Percentiles rank a stretch among this genome's conserved stretches.
Conservation (phyloP, 345 rosid species). For the Crucihimalaya himalaica region DNA sequence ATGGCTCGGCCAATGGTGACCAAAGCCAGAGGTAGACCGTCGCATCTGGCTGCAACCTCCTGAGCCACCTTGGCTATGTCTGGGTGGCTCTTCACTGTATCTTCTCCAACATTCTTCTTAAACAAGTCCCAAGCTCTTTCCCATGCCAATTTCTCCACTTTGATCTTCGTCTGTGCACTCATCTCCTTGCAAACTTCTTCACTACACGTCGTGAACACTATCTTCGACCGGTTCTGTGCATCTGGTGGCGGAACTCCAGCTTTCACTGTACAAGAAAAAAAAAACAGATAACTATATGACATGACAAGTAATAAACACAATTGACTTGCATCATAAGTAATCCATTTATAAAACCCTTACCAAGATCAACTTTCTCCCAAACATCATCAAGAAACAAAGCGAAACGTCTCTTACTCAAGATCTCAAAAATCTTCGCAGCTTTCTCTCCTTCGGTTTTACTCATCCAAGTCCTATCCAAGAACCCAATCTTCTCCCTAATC, state of each 20-base stretch:
- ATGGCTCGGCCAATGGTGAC: conserved; percentile 46
- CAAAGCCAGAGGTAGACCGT: conserved; percentile 44
- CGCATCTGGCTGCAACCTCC: conserved; percentile 36
- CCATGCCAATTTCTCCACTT: conserved; percentile 37
- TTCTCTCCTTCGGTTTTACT: conserved; percentile 38
- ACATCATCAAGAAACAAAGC: conserved; percentile 46
- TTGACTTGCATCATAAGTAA: background rate
- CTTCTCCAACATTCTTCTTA: conserved; percentile 41
- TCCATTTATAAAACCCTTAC: conserved; percentile 15
- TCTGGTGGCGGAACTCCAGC: conserved; percentile 40
- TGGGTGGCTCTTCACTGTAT: conserved; percentile 33
- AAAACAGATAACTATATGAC: background rate
- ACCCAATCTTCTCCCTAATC: conserved; percentile 41
- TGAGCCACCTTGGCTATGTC: conserved; percentile 40
- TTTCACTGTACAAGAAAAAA: background rate
- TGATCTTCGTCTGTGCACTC: conserved; percentile 40
- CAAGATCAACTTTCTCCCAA: conserved; percentile 45
- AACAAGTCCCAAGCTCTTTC: conserved; percentile 46
- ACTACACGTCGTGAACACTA: conserved; percentile 39
- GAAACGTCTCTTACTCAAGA: conserved; percentile 42
- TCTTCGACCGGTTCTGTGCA: conserved; percentile 32
- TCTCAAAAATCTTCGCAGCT: conserved; percentile 41
- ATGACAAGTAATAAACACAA: background rate
- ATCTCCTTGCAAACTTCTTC: conserved; percentile 44
- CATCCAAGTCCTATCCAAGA: conserved; percentile 38